Evolutionary conservation across 169 alveolate genomes (phyloP).

Genomic region (Cryptosporidium sp.): DNA sequence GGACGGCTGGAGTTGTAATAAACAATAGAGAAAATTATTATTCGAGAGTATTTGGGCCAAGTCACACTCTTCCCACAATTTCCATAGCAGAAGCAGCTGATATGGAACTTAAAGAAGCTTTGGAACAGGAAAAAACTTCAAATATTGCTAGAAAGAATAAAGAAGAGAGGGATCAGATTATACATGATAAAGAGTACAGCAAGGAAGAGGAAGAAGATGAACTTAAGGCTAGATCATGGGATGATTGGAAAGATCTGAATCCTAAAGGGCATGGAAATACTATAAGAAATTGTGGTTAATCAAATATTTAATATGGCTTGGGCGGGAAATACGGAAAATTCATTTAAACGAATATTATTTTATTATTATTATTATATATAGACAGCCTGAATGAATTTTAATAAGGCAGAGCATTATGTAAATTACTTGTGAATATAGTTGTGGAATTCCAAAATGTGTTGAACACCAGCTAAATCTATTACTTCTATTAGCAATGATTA

Average conservation of each 20-base stretch:
- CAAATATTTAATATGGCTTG: background rate
- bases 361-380: too few species aligned
- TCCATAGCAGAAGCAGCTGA: constrained; percentile 70
- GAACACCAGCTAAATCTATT: background rate
- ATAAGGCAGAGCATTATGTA: background rate
- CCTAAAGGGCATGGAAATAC: constrained; percentile 84
- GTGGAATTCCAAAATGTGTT: background rate
- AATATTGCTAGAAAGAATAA: constrained; percentile 3
- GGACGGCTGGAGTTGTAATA: background rate
- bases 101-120: constrained; percentile 49
- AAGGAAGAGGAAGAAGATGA: constrained; percentile 80
- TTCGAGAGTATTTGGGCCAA: constrained; percentile 58
- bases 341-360: background rate
- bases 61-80: constrained; percentile 71
- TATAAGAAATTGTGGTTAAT: constrained; percentile 74
- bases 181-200: constrained; percentile 42
- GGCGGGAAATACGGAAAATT: background rate
- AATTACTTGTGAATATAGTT: too few species aligned
- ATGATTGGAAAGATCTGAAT: constrained; percentile 82
- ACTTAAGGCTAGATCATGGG: constrained; percentile 81
- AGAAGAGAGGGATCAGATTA: constrained; percentile 21
- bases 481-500: background rate
- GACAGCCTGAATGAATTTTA: too few species aligned
- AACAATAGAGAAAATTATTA: constrained; percentile 12
- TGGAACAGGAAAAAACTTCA: constrained; percentile 49